Evolutionary conservation across 2,329 filamentous ascomycete genomes (phyloP).

Genomic region (Fonsecaea monophora): DNA sequence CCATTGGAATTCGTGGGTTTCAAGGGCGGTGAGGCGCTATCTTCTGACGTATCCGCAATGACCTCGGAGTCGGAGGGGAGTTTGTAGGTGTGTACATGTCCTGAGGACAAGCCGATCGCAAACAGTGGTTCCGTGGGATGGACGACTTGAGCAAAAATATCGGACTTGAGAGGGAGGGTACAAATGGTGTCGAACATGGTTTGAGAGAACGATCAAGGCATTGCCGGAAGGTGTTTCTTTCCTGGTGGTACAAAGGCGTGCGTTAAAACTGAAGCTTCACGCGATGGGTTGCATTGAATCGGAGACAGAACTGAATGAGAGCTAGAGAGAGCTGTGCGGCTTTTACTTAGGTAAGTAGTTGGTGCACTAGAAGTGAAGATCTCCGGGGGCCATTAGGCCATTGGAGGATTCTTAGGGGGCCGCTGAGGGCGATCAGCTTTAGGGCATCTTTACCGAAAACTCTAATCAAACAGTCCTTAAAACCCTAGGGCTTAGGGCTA

Average conservation of each 20-base stretch:
- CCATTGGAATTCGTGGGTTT: conserved; percentile 27
- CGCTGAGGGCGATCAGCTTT: not conserved
- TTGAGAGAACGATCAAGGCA: conserved; percentile 7
- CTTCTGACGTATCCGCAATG: conserved; percentile 25
- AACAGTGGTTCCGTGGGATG: conserved; percentile 85
- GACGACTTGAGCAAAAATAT: conserved; percentile 86
- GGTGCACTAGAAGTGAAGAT: not conserved
- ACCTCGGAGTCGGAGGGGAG: conserved; percentile 65
- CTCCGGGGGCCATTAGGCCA: not conserved
- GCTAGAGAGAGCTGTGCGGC: not conserved
- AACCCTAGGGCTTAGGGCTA: not conserved
- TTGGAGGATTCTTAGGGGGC: not conserved
- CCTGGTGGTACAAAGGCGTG: not conserved
- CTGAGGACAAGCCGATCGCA: conserved; percentile 73
- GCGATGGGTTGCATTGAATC: not conserved
- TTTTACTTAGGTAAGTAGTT: not conserved
- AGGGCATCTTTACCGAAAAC: conserved; percentile 4
- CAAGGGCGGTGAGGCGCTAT: conserved; percentile 23
- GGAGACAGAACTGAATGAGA: not conserved
- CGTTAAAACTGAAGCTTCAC: not conserved
- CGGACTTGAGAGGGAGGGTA: conserved; percentile 81
- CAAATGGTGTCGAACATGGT: conserved; percentile 80
- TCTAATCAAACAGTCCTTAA: conserved; percentile 4
- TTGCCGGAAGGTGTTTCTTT: not conserved
- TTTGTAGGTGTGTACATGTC: conserved; percentile 63